Percentiles rank a stretch among this genome's conserved stretches.
phyloP scores from a whole-genome alignment of 2,329 filamentous ascomycete species.

The Gnomoniopsis smithogilvyi region DNA sequence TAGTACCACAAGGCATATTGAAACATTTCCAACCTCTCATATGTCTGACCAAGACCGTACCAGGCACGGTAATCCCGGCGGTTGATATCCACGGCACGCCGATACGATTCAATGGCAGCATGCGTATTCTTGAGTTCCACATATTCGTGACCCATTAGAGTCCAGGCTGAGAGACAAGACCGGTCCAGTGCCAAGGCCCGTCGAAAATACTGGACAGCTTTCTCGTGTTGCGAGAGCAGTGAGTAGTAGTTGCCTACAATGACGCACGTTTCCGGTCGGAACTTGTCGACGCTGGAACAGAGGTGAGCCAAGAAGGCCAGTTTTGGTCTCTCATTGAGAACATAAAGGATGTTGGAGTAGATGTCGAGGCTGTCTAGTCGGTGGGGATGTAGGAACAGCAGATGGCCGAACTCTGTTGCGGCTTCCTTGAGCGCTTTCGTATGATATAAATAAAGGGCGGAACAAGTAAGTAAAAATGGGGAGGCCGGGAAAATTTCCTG shows the following conservation, averaged over 20 bases:
- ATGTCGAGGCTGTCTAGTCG: slow-evolving; percentile 88
- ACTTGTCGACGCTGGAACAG: slow-evolving; percentile 89
- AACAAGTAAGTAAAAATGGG: slow-evolving; percentile 86
- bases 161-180: slow-evolving; percentile 92
- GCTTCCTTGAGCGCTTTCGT: slow-evolving; percentile 73
- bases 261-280: slow-evolving; percentile 93
- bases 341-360: slow-evolving; percentile 96
- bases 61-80: slow-evolving; percentile 94
- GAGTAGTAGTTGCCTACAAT: slow-evolving; percentile 98
- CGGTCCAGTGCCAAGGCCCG: slow-evolving; percentile 87
- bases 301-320: slow-evolving; percentile 90
- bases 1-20: slow-evolving; percentile 98
- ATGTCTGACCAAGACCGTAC: slow-evolving; percentile 96
- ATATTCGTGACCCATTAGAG: slow-evolving; percentile 97
- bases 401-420: slow-evolving; percentile 69
- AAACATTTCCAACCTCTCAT: slow-evolving; percentile 97
- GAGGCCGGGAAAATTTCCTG: slow-evolving; percentile 82
- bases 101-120: slow-evolving; percentile 94
- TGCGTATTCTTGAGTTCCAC: slow-evolving; percentile 99
- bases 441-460: slow-evolving; percentile 85
- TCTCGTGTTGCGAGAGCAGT: slow-evolving; percentile 90
- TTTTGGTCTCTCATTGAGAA: slow-evolving; percentile 83
- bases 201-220: slow-evolving; percentile 96
- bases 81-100: slow-evolving; percentile 92
- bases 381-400: slow-evolving; percentile 71